Percentiles rank a stretch among this genome's conserved stretches.
These are phyloP conservation scores for Taphrina communis DNA, from an alignment of 1,139 yeast genomes.

Conservation along the genomic window DNA sequence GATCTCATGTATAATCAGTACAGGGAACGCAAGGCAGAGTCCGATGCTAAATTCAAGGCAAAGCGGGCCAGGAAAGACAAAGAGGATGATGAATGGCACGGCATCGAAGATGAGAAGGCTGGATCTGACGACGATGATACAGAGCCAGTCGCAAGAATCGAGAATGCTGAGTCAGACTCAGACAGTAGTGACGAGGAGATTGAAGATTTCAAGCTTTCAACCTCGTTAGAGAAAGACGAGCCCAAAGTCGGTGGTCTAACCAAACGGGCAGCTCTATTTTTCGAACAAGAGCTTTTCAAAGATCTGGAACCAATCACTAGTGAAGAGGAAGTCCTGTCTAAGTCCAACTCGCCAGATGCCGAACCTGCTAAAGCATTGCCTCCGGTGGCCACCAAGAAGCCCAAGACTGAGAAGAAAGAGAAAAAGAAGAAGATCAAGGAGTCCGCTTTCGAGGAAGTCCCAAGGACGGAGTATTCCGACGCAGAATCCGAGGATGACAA, in stretches of 20 bases:
- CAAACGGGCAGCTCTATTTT: slow-evolving; percentile 73
- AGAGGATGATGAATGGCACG: slow-evolving; percentile 71
- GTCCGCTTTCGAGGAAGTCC: slow-evolving; percentile 43
- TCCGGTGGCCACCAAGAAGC: slow-evolving; percentile 47
- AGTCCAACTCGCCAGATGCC: slow-evolving; percentile 18
- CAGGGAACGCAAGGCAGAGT: slow-evolving; percentile 75
- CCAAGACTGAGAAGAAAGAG: slow-evolving; percentile 41
- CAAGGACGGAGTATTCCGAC: slow-evolving; percentile 43
- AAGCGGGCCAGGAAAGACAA: slow-evolving; percentile 82
- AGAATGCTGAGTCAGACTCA: slow-evolving; percentile 44
- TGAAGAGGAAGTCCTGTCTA: slow-evolving; percentile 22
- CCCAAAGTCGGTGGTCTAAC: slow-evolving; percentile 61
- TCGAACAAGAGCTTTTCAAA: slow-evolving; percentile 77
- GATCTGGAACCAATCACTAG: slow-evolving; percentile 51
- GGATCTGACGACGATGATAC: slow-evolving; percentile 47
- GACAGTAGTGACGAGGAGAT: slow-evolving; percentile 67
- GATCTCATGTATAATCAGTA: slow-evolving; percentile 72
- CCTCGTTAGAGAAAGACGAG: slow-evolving; percentile 59
- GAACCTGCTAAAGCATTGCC: slow-evolving; percentile 43
- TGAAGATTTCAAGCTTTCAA: slow-evolving; percentile 66
- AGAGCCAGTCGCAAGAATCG: slow-evolving; percentile 42
- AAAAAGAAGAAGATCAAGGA: slow-evolving; percentile 41
- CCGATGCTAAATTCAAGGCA: slow-evolving; percentile 79
- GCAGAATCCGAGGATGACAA: slow-evolving; percentile 59
- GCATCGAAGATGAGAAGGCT: slow-evolving; percentile 56